Base-by-base conservation (phyloP, 2,329 filamentous ascomycete genomes). In the Paecilomyces formosus region DNA sequence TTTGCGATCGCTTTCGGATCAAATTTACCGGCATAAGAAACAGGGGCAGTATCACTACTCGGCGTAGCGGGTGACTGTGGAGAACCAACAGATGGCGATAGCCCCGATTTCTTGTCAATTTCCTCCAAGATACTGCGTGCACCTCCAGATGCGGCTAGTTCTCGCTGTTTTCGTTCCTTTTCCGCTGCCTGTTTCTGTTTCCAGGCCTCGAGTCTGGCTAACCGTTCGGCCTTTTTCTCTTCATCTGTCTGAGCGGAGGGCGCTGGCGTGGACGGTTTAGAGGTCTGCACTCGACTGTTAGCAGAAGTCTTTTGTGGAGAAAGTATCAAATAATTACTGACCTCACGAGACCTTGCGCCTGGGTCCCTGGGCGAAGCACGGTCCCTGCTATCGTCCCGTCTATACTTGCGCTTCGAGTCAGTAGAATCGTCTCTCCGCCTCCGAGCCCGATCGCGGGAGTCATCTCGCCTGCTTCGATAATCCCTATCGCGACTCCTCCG, bases 131-230 rank as follows among this genome's bases (percentile, higher is more conserved):
- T 82, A 66, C 83, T 88, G 65, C 85, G 81, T 45, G 87, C 83
- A 63, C 85, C 86, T 59, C 83, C 84, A 49, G 84, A 79, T 56
- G 85, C 85, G 45, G 74, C 74, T 52, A 86, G 81, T 66, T 88
- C 84, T 67, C 85, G 86, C 70, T 89, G 85, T 70, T 90, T 90
- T 62, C 83, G 83, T 66, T 88, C 87, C 65, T 88, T 87, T 70
- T 86, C 85, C 63, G 90, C 89, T 5, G 81, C 81, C 70, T 91
- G 88, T 75, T 92, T 93, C 74, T 91, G 89, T 76, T 96, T 96
- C 92, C 92, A 96, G 58, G 90, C 89, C 72, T 93, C 90, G 28
- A 96, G 77, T 70, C 90, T 92, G 28, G 90, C 90, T 51, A 92
- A 80, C 62, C 89, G 82, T 72, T 93, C 89, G 55, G 88, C 88